Evolutionary conservation across 495 filamentous ascomycete species (phyloP).

Genomic region (Annulohypoxylon nitens): DNA sequence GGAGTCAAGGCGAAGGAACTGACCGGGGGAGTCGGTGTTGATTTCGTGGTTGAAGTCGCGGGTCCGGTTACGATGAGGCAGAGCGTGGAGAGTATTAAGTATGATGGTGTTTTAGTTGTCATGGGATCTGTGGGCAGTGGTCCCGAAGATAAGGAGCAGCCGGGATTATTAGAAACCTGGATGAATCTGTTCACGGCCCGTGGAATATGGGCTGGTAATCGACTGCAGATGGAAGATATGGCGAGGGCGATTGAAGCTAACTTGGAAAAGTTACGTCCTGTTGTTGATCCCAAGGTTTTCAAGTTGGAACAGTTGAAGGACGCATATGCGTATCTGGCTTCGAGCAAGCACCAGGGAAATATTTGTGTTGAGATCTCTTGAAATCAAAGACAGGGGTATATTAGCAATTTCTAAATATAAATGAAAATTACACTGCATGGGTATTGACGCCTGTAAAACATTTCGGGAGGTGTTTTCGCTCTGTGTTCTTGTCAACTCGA

Average conservation of each 20-base stretch:
- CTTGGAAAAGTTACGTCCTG: constrained; percentile 41
- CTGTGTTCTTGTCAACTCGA: background rate
- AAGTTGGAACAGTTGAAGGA: constrained; percentile 49
- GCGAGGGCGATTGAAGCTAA: constrained; percentile 50
- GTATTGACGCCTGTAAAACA: background rate
- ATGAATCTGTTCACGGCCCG: constrained; percentile 63
- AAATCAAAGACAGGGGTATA: constrained; percentile 8
- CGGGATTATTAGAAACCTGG: constrained; percentile 60
- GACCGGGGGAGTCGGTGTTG: constrained; percentile 67
- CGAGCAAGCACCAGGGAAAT: constrained; percentile 50
- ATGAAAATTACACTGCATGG: background rate
- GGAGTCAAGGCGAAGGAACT: constrained; percentile 69
- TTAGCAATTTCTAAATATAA: background rate
- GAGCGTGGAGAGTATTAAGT: constrained; percentile 66
- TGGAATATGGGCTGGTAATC: constrained; percentile 66
- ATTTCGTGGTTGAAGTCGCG: constrained; percentile 71
- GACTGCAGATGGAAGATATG: constrained; percentile 67
- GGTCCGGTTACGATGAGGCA: constrained; percentile 66
- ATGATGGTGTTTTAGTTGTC: constrained; percentile 67
- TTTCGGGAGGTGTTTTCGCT: background rate
- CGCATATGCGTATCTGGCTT: constrained; percentile 47
- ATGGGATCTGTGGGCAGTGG: constrained; percentile 68
- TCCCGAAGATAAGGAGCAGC: constrained; percentile 54
- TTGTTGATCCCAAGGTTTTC: constrained; percentile 44
- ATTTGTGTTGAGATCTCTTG: constrained; percentile 45